phyloP scores from a whole-genome alignment of 148 eudicot species.

The Nepenthes mirabilis region DNA sequence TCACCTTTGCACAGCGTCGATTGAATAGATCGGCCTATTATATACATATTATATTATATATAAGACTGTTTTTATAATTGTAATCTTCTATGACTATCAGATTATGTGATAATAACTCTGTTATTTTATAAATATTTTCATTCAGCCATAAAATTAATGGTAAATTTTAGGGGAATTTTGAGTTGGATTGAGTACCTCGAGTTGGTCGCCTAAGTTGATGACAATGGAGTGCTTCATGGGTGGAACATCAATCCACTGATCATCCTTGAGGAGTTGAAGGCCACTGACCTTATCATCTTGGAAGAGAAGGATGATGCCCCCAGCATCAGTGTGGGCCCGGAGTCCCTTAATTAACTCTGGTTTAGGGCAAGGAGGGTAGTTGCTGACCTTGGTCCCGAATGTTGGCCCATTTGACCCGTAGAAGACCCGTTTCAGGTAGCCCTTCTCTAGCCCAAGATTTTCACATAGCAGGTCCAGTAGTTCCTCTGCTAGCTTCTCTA shows the following conservation, averaged over 20 bases:
- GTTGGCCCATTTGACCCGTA: slow-evolving; percentile 69
- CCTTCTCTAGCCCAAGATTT: slow-evolving; percentile 81
- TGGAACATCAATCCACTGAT: slow-evolving; percentile 81
- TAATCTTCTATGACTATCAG: no score
- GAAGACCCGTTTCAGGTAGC: slow-evolving; percentile 69
- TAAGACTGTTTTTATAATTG: no score
- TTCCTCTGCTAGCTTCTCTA: slow-evolving; percentile 63
- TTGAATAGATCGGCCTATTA: no score
- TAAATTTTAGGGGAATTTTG: no score
- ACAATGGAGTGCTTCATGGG: slow-evolving; percentile 87
- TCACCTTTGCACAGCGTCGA: no score
- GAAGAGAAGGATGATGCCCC: slow-evolving; percentile 78
- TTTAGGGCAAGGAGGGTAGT: slow-evolving; percentile 86
- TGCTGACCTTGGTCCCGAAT: slow-evolving; percentile 89
- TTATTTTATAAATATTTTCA: no score
- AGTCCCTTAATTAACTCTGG: slow-evolving; percentile 87
- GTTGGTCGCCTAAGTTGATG: slow-evolving; percentile 82
- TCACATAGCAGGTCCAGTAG: slow-evolving; percentile 72
- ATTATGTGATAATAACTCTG: no score
- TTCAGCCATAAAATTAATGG: no score
- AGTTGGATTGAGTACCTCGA: slow-evolving; percentile 40
- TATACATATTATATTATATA: no score
- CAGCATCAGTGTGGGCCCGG: slow-evolving; percentile 93
- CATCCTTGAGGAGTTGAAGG: slow-evolving; percentile 82
- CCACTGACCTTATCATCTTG: slow-evolving; percentile 87